A percentile compares a stretch with the other conserved stretches of the same genome.
Conservation (phyloP, 805 yeast species). For the Candida vaughaniae region DNA sequence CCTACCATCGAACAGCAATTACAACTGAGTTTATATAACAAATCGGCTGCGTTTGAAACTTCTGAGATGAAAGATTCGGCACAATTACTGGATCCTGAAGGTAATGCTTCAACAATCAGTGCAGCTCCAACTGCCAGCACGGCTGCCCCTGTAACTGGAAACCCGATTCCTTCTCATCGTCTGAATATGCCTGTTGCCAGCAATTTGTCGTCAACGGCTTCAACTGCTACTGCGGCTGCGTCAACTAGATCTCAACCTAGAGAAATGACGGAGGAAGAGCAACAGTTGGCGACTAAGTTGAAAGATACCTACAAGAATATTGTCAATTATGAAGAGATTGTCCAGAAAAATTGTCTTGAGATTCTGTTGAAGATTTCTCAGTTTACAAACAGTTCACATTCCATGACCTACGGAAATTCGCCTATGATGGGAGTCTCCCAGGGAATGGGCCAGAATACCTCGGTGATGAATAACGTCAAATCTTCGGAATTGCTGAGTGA, state of each 20-base stretch:
- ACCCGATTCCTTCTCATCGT: neutral
- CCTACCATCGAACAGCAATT: slow-evolving; percentile 22
- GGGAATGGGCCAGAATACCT: slow-evolving; percentile 1
- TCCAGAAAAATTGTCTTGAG: slow-evolving; percentile 68
- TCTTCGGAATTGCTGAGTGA: slow-evolving; percentile 55
- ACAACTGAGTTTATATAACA: slow-evolving; percentile 3
- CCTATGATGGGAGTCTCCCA: slow-evolving; percentile 11
- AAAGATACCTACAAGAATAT: slow-evolving; percentile 75
- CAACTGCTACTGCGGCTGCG: slow-evolving; percentile 13
- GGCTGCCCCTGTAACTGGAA: neutral
- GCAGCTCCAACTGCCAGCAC: slow-evolving; percentile 2
- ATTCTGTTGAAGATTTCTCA: slow-evolving; percentile 51
- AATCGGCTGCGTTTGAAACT: neutral
- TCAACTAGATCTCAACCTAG: slow-evolving; percentile 15
- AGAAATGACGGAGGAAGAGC: slow-evolving; percentile 57
- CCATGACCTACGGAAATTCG: slow-evolving; percentile 14
- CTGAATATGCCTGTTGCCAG: neutral
- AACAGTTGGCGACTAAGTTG: slow-evolving; percentile 62
- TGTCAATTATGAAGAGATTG: slow-evolving; percentile 63
- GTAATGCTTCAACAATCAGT: slow-evolving; percentile 3
- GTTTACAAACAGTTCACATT: slow-evolving; percentile 16
- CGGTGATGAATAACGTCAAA: slow-evolving; percentile 14
- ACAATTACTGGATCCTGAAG: slow-evolving; percentile 7
- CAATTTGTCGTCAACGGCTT: slow-evolving; percentile 1
- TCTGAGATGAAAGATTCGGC: neutral